phyloP scores from a whole-genome alignment of 345 rosid genomes.

The Reutealis trisperma region DNA sequence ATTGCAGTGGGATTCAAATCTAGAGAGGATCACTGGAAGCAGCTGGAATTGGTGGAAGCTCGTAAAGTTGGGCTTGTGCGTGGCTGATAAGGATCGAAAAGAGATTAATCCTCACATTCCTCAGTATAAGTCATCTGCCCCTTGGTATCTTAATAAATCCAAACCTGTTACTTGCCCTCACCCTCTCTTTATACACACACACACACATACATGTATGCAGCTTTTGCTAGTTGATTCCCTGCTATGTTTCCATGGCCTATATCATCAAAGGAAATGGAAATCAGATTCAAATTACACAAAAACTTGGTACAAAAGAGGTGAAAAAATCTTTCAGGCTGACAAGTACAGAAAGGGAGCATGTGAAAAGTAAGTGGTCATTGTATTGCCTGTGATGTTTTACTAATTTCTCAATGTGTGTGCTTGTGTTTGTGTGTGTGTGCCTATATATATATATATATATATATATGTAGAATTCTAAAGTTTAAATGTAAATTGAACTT shows the following conservation, averaged over 20 bases:
- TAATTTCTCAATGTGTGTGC: background rate
- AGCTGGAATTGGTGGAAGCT: conserved; percentile 66
- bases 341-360: conserved; percentile 78
- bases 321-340: conserved; percentile 63
- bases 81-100: conserved; percentile 66
- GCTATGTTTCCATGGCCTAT: conserved; percentile 43
- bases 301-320: conserved; percentile 76
- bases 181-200: background rate
- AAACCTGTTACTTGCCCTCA: conserved; percentile 51
- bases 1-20: conserved; percentile 63
- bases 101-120: conserved; percentile 69
- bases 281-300: conserved; percentile 76
- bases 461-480: background rate
- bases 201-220: background rate
- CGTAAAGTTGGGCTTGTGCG: conserved; percentile 77
- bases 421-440: no score
- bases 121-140: conserved; percentile 66
- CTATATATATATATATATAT: no score
- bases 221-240: background rate
- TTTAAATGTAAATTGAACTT: no score
- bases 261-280: conserved; percentile 89
- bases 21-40: conserved; percentile 64
- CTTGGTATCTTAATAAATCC: conserved; percentile 56
- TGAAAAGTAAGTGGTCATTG: conserved; percentile 45
- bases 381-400: background rate